Base-by-base conservation (phyloP, 208 protist genomes). In the Trypanosoma scelopori region DNA sequence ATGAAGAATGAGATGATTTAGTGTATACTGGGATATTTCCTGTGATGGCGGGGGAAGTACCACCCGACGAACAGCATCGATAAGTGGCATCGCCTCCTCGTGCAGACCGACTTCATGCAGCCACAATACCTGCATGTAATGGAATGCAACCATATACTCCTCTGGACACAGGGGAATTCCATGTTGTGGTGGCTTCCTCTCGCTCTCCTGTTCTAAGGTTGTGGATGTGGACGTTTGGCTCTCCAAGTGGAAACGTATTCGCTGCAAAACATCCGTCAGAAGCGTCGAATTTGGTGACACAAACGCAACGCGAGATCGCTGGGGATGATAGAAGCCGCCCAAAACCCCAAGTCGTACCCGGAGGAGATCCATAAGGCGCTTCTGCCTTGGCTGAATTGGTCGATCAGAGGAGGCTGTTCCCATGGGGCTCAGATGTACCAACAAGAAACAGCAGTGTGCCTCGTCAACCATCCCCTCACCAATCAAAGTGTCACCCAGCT, bases 111-210 rank as follows among this genome's bases (percentile, higher is more conserved):
- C 65, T 73, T 93, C 87, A 12, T 65, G 72, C 59, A 89, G 53
- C 87, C 87, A 93, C 64, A 89, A 55, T 51, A 82, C 73, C 63
- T 87, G 81, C 81, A 91, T 87, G 53, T 85, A 74, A 47, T 74
- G 78, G 53, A 89, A 89, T 18, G 72, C 71, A 5, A 45, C 55
- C 43, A 25, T 61, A 49, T 70, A 64, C 5, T 55, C 43, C 23
- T 64, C 55, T 13, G 71, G 64, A 53, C 63, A 69, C 6, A 49
- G 23, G 0, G 87, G 87, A 15, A 93, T 50, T 23, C 83, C 87
- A 56, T 86, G 76, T 39, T 15, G 37, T 0, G 18, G 20, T 25
- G 22, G 11, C 22, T 42, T 16, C 18, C 55, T 61, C 2, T 39
- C 49, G 15, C 18, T 20, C 20, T 37, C 39, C 0, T 43, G 46